Base-by-base conservation (phyloP, 2,329 filamentous ascomycete genomes). In the Massarina eburnea region DNA sequence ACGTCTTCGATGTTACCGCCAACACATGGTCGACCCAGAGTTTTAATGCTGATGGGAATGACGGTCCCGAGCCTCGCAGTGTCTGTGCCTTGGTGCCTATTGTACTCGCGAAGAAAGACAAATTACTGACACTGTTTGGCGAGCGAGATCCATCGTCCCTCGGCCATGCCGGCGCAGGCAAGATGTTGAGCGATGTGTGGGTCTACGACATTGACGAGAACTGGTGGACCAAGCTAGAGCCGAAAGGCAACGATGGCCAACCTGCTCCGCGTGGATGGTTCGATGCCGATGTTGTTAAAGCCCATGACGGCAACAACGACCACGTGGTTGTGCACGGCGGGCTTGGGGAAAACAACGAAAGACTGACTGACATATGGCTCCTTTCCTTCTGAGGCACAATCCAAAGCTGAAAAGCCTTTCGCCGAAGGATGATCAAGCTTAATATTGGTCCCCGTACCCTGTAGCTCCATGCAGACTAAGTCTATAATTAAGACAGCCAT, bases 151-250 rank as follows among this genome's bases (percentile, higher is more conserved):
- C 79, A 0, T 80, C 75, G 45, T 70, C 69, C 1, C 57, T 80
- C 8, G 79, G 79, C 0, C 79, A 82, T 57, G 73, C 73, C 37
- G 79, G 78, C 1, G 79, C 79, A 0, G 79, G 79, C 0, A 81
- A 80, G 62, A 81, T 82, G 78, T 49, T 80, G 35, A 55, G 58
- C 2, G 77, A 82, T 58, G 70, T 74, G 1, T 82, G 79, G 79
- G 62, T 70, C 0, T 81, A 66, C 43, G 66, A 70, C 15, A 59
- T 70, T 18, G 55, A 46, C 20, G 64, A 67, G 35, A 58, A 63
- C 18, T 64, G 64, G 63, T 70, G 67, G 66, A 67, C 64, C 7
- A 52, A 61, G 45, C 24, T 67, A 15, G 43, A 62, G 4, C 60
- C 55, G 2, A 39, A 40, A 14, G 58, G 49, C 4, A 48, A 42